Evolutionary conservation across 805 yeast species (phyloP), one percentile per base, ranked within the genome.

Genomic region (Ogataea zsoltii): DNA sequence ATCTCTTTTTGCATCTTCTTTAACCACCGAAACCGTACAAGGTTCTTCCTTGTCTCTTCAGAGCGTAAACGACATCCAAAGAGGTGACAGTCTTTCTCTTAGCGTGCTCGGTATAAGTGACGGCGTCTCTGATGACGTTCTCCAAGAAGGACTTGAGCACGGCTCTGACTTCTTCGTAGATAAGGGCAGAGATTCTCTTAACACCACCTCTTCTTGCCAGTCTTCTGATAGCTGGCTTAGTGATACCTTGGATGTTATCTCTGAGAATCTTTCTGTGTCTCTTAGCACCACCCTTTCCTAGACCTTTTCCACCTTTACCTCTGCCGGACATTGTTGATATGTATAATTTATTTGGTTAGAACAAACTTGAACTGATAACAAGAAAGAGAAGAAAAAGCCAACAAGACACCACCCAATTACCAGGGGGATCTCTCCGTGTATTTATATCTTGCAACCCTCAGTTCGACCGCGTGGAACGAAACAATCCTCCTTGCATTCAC

Each of bases 161-260:
- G 62, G 86, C 91, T 82, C 99, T 90, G 69, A 94, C 96, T 80
- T 92, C 97, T 78, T 92, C 99, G 81, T 92, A 92, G 73, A 92
- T 92, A 71, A 91, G 80, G 73, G 96, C 98, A 55, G 98, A 92
- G 68, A 92, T 92, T 88, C 99, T 96, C 86, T 92, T 92, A 70
- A 92, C 99, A 91, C 99, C 99, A 80, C 99, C 99, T 88, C 99
- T 90, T 85, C 99, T 92, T 43, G 99, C 99, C 67, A 92, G 86
- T 88, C 99, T 92, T 82, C 99, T 90, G 70, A 92, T 92, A 70
- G 99, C 99, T 71, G 99, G 99, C 84, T 92, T 92, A 55, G 99
- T 92, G 72, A 92, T 92, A 82, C 99, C 99, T 79, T 91, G 97
- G 63, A 94, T 92, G 92, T 92, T 94, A 76, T 94, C 99, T 83